A percentile compares a stretch with the other conserved stretches of the same genome.
Conservation (phyloP, 2,329 filamentous ascomycete genomes). For the Byssothecium circinans region DNA sequence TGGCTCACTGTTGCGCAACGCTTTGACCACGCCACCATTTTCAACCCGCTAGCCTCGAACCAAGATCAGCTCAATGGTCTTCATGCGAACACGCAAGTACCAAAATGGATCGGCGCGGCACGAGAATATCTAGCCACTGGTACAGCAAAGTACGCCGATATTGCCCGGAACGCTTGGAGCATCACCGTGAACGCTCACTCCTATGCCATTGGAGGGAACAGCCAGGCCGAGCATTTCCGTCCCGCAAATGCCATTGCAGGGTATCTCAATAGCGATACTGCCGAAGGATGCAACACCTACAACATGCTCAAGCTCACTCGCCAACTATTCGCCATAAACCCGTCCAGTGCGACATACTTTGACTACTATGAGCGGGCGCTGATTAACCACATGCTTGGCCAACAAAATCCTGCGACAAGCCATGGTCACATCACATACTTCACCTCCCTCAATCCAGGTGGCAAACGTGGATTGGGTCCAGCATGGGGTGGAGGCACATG, state of each 20-base stretch:
- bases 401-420: constrained; percentile 48
- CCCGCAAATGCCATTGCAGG: constrained; percentile 50
- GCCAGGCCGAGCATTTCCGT: constrained; percentile 57
- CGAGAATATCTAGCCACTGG: constrained; percentile 55
- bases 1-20: constrained; percentile 54
- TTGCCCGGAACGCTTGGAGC: constrained; percentile 55
- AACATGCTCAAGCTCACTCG: constrained; percentile 61
- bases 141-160: constrained; percentile 49
- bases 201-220: constrained; percentile 59
- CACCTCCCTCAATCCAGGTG: constrained; percentile 53
- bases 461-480: constrained; percentile 53
- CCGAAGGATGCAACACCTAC: constrained; percentile 58
- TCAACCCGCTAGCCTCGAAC: constrained; percentile 51
- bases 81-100: constrained; percentile 58
- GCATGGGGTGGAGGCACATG: constrained; percentile 57
- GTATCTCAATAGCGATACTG: constrained; percentile 51
- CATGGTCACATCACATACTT: constrained; percentile 60
- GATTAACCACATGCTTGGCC: constrained; percentile 55
- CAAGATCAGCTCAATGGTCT: constrained; percentile 52
- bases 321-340: constrained; percentile 53
- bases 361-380: constrained; percentile 57
- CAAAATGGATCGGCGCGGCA: constrained; percentile 57
- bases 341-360: constrained; percentile 49
- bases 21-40: constrained; percentile 54
- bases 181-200: constrained; percentile 52